Conservation (phyloP, 108 stramenopile genomes). For the Nitzschia sp. region DNA sequence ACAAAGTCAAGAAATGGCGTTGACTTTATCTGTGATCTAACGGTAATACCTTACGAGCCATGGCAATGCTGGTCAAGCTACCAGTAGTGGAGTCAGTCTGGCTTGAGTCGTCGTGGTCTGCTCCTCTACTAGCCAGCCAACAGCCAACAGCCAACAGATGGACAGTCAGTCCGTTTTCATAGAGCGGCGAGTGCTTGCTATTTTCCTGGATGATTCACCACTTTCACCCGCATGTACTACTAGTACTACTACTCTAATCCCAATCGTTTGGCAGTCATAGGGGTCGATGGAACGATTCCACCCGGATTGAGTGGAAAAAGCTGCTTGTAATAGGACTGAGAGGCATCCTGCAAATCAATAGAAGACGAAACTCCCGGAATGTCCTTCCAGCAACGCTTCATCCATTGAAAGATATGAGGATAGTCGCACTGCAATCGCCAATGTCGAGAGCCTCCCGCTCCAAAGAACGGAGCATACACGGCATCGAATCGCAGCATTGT, state of each 20-base stretch:
- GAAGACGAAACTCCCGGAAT: conserved; percentile 51
- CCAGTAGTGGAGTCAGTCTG: no score
- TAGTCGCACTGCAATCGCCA: conserved; percentile 40
- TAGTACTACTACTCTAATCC: conserved; percentile 45
- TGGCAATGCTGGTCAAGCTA: no score
- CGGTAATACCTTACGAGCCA: no score
- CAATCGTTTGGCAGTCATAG: conserved; percentile 38
- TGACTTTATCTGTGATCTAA: no score
- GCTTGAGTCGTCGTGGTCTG: no score
- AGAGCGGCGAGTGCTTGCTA: no score
- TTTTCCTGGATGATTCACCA: no score
- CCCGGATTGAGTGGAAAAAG: conserved; percentile 84
- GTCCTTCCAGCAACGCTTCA: conserved; percentile 54
- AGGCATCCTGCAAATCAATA: conserved; percentile 75
- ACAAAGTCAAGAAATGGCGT: no score
- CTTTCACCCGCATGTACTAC: no score
- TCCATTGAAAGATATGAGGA: conserved; percentile 45
- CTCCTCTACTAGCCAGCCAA: no score
- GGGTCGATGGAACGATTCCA: conserved; percentile 57
- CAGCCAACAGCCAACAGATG: no score
- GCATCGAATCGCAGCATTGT: conserved; percentile 82
- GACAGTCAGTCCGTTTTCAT: no score
- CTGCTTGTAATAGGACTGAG: conserved; percentile 70
- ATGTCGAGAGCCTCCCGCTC: conserved; percentile 57
- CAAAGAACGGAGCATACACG: conserved; percentile 80